Evolutionary conservation across 345 rosid genomes (phyloP), one percentile per base, ranked within the genome.

Genomic region (Syzygium aqueum): DNA sequence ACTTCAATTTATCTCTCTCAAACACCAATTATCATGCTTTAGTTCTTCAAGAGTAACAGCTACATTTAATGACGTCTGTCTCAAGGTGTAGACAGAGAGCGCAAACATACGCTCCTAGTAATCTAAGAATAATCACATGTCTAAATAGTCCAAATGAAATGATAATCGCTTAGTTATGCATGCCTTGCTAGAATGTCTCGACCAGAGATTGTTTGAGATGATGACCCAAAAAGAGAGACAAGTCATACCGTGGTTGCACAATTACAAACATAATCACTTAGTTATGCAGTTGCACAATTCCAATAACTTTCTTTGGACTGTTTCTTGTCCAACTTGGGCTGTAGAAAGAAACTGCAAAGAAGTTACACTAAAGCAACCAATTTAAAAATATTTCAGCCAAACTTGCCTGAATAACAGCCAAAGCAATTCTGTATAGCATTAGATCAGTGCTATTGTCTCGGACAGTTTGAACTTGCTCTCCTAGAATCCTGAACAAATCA

Each of bases 381-480:
- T 53, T 53, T 17, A 51, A 57, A 33, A 84, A 65, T 21, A 73
- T 67, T 86, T 67, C 63, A 86, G 61, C 59, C 25, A 84, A 86
- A 93, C 94, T 93, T 92, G 86, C 99, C 99, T 98, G 98, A 93
- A 98, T 95, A 89, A 96, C 91, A 85, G 99, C 97, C 90, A 98
- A 92, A 46, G 99, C 95, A 90, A 94, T 98, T 93, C 99, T 96
- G 92, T 96, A 98, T 77, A 98, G 90, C 99, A 98, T 98, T 88
- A 94, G 91, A 92, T 98, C 99, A 11, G 98, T 96, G 94, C 99
- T 98, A 90, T 95, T 96, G 85, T 98, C 99, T 89, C 98, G 94
- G 53, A 98, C 99, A 91, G 94, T 96, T 92, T 98, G 98, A 92
- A 98, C 98, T 92, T 96, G 99, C 94, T 98, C 99, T 90, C 96